phyloP scores from a whole-genome alignment of 495 filamentous ascomycete genomes.

The Penicillium cataractarum region DNA sequence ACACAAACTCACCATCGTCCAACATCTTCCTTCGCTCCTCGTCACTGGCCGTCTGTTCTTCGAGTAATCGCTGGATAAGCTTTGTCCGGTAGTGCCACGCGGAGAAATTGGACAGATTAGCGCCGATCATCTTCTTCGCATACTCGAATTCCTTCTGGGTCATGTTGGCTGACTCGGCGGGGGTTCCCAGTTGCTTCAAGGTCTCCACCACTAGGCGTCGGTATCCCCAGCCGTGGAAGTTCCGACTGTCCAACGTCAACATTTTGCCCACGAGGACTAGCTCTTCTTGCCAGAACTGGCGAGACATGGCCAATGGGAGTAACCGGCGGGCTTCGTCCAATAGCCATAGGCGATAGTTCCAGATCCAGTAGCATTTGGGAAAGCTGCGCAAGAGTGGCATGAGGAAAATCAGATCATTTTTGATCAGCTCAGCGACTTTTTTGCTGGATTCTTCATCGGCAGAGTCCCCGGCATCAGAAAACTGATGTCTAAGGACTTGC shows the following conservation, averaged over 20 bases:
- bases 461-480: conserved; percentile 34
- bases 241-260: conserved; percentile 82
- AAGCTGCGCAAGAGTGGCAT: conserved; percentile 80
- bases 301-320: conserved; percentile 57
- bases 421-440: conserved; percentile 54
- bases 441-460: conserved; percentile 22
- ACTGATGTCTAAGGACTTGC: conserved; percentile 56
- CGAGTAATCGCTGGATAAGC: conserved; percentile 75
- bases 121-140: conserved; percentile 81
- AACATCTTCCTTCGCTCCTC: conserved; percentile 67
- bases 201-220: conserved; percentile 71
- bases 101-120: conserved; percentile 90
- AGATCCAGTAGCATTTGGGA: conserved; percentile 99
- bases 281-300: conserved; percentile 79
- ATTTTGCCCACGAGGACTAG: conserved; percentile 81
- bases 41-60: conserved; percentile 66
- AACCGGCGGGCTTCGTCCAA: conserved; percentile 69
- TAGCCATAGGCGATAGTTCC: conserved; percentile 94
- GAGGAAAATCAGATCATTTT: conserved; percentile 76
- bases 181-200: conserved; percentile 61
- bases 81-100: conserved; percentile 92
- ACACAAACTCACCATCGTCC: conserved; percentile 61
- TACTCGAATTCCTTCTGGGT: conserved; percentile 84
- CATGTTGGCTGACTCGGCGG: conserved; percentile 55
- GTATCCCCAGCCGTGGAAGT: conserved; percentile 98